Evolutionary conservation across 148 eudicot genomes (phyloP).

Genomic region (Bassia scoparia): DNA sequence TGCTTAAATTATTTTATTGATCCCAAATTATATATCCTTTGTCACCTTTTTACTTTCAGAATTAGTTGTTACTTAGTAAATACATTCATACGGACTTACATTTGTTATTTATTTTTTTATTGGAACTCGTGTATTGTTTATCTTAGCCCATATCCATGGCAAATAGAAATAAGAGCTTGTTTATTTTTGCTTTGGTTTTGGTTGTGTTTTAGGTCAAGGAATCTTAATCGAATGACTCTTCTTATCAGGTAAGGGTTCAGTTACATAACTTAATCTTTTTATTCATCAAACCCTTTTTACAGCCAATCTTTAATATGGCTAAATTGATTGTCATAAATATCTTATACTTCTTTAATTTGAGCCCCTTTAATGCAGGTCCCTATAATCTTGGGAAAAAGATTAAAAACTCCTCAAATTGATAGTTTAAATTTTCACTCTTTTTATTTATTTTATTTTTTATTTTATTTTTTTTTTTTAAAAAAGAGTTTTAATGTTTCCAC

Average conservation of each 20-base stretch:
- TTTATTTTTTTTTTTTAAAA: no score
- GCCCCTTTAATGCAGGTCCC: no score
- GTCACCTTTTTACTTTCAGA: not conserved
- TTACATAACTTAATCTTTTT: not conserved
- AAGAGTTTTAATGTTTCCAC: no score
- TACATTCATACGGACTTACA: not conserved
- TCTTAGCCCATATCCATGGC: not conserved
- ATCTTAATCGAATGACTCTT: not conserved
- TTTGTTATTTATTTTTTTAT: no score
- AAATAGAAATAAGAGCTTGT: not conserved
- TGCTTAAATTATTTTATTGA: not conserved
- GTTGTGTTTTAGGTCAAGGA: not conserved
- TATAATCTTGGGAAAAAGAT: no score
- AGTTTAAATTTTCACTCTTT: no score
- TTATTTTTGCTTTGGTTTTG: not conserved
- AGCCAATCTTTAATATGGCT: no score
- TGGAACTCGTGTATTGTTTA: not conserved
- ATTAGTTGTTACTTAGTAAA: not conserved
- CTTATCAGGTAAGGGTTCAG: not conserved
- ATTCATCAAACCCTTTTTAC: not conserved
- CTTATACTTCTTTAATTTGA: no score
- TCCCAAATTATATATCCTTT: no score
- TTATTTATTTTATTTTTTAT: no score
- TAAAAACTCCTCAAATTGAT: no score
- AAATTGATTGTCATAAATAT: no score